Base-by-base conservation (phyloP, 2,329 filamentous ascomycete species). In the Emergomyces orientalis region DNA sequence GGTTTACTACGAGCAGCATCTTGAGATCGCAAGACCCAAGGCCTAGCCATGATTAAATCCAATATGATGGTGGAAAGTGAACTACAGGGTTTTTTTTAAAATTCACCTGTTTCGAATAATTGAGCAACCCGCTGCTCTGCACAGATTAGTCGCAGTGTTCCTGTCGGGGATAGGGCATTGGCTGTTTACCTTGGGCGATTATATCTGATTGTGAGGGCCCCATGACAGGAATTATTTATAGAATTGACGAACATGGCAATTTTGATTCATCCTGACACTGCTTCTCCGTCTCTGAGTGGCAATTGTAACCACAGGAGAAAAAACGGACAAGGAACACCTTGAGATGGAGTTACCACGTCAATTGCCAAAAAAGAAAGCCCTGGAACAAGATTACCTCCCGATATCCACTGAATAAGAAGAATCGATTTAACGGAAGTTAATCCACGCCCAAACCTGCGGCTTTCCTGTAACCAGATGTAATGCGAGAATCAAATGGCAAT, bases 171-270 rank as follows among this genome's bases (percentile, higher is more conserved):
- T 45, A 22, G 22, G 56, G 17, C 39, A 43, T 22, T 57, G n/a
- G 54, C 1, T 5, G n/a, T 14, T 13, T n/a, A 47, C 9, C 3
- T 47, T 58, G 22, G 56, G 14, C 2, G 27, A 17, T 6, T 25
- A 34, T 37, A 11, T 19, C 39, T 22, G 41, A 47, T 25, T 19
- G 25, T 32, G 7, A 59, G 57, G 27, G 8, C 39, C 37, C 11
- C 41, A 47, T 34, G 39, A 27, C 57, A 45, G 8, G 41, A 30
- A 27, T 45, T 59, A 59, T 59, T 59, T 41, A 59, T 59, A 34
- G 41, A 49, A 27, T 9, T 7, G n/a, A 47, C 22, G 22, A 25
- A 45, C 11, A 7, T 30, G 37, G 39, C 19, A 27, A 59, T 34
- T 47, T 59, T 47, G 57, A 59, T 59, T n/a, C 27, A 14, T 59